Evolutionary conservation across 208 protist genomes (phyloP).

Genomic region (Crithidia sp.): DNA sequence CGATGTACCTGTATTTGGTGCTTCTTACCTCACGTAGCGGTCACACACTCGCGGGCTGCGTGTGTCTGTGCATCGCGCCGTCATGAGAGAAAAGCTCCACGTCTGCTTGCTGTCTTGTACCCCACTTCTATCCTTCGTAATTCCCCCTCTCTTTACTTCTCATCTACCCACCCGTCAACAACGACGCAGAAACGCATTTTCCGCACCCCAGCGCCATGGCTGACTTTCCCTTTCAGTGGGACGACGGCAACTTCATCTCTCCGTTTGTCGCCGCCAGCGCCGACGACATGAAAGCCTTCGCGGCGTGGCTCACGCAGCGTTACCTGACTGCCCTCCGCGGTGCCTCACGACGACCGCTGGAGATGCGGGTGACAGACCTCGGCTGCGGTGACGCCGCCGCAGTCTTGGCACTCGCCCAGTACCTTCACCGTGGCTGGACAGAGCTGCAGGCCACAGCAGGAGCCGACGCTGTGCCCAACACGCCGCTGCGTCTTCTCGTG

Average conservation of each 20-base stretch:
- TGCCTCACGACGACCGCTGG: neutral
- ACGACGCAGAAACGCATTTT: too few species aligned
- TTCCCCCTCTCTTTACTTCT: neutral
- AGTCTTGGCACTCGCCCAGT: slow-evolving; percentile 35
- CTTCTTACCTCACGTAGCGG: too few species aligned
- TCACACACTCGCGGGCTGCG: too few species aligned
- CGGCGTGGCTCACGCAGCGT: slow-evolving; percentile 37
- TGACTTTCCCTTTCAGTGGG: slow-evolving; percentile 83
- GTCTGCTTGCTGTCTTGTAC: too few species aligned
- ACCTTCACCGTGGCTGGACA: slow-evolving; percentile 32
- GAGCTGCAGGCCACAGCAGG: slow-evolving; percentile 12
- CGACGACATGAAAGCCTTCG: slow-evolving; percentile 40
- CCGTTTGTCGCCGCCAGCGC: slow-evolving; percentile 64
- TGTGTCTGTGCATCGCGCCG: too few species aligned
- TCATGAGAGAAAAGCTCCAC: too few species aligned
- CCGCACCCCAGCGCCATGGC: neutral
- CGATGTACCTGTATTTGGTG: too few species aligned
- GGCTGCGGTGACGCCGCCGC: slow-evolving; percentile 75
- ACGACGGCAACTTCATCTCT: slow-evolving; percentile 76
- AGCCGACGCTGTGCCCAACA: neutral
- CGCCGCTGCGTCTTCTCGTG: slow-evolving; percentile 8
- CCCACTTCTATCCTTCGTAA: neutral
- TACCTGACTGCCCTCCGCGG: slow-evolving; percentile 8
- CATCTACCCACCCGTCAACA: neutral
- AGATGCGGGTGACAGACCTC: slow-evolving; percentile 57